phyloP scores from a whole-genome alignment of 2,329 filamentous ascomycete genomes.

The Cercospora berteroae region DNA sequence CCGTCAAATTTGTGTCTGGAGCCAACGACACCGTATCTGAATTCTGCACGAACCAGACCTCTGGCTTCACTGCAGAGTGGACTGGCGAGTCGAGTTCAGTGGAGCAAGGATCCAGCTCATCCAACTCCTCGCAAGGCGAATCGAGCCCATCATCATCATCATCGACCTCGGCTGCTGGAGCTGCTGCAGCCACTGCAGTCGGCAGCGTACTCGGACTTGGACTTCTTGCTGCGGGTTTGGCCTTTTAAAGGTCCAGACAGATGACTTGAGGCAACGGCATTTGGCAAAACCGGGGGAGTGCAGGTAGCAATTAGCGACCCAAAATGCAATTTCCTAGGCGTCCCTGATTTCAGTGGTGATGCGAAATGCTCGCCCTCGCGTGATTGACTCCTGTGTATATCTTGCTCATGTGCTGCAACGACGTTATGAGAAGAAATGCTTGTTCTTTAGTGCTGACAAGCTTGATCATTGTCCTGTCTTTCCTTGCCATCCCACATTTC shows the following conservation, averaged over 20 bases:
- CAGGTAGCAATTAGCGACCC: background rate
- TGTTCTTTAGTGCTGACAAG: background rate
- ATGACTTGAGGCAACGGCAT: background rate
- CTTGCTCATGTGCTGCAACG: background rate
- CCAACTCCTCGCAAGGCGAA: background rate
- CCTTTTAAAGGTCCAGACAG: conserved; percentile 14
- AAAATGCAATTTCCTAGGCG: background rate
- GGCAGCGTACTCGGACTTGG: conserved; percentile 25
- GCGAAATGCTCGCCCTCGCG: background rate
- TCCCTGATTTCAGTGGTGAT: background rate
- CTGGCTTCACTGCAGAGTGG: conserved; percentile 30
- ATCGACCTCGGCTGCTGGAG: conserved; percentile 19
- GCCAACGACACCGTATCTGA: conserved; percentile 31
- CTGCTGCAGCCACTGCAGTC: conserved; percentile 21
- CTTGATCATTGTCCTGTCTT: background rate
- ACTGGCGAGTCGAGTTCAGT: conserved; percentile 12
- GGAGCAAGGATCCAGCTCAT: background rate
- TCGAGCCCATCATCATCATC: background rate
- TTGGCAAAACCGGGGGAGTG: background rate
- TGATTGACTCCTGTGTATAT: background rate
- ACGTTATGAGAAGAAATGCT: background rate
- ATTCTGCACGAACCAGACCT: conserved; percentile 30
- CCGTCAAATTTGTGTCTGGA: conserved; percentile 35
- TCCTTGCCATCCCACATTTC: background rate
- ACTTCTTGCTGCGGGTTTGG: conserved; percentile 26